Conservation (phyloP, 352 stramenopile genomes). For the Globisporangium spinosum region DNA sequence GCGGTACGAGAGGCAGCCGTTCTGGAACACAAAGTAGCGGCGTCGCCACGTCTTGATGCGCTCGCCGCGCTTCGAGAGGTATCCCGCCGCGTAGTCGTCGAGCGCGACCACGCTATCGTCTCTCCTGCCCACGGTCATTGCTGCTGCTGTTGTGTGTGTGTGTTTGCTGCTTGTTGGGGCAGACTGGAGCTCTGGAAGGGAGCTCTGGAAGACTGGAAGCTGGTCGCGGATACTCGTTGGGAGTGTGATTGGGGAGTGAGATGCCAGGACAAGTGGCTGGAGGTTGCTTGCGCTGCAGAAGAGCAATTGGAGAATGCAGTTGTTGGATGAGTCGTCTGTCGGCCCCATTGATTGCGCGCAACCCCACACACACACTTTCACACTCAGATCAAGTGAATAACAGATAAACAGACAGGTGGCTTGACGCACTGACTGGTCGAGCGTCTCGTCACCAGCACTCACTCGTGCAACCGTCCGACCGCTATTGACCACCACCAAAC, state of each 20-base stretch:
- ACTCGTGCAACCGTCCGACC: not conserved
- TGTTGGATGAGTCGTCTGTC: not conserved
- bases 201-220: not conserved
- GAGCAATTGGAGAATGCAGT: not conserved
- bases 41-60: constrained; percentile 76
- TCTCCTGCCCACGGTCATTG: constrained; percentile 11
- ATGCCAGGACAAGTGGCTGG: not conserved
- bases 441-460: constrained; percentile 7
- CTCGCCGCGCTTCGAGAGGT: constrained; percentile 58
- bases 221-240: not conserved
- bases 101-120: constrained; percentile 44
- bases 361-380: not conserved
- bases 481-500: not conserved
- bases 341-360: not conserved
- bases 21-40: constrained; percentile 76
- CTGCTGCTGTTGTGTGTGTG: not conserved
- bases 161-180: not conserved
- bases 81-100: constrained; percentile 66
- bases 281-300: not conserved
- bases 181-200: too few species aligned
- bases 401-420: not conserved
- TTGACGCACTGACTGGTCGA: constrained; percentile 3
- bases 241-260: constrained; percentile 9
- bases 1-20: constrained; percentile 56
- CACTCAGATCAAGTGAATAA: not conserved